Evolutionary conservation across 2,329 filamentous ascomycete species (phyloP), one percentile per base, ranked within the genome.

Genomic region (Fulvia fulva): DNA sequence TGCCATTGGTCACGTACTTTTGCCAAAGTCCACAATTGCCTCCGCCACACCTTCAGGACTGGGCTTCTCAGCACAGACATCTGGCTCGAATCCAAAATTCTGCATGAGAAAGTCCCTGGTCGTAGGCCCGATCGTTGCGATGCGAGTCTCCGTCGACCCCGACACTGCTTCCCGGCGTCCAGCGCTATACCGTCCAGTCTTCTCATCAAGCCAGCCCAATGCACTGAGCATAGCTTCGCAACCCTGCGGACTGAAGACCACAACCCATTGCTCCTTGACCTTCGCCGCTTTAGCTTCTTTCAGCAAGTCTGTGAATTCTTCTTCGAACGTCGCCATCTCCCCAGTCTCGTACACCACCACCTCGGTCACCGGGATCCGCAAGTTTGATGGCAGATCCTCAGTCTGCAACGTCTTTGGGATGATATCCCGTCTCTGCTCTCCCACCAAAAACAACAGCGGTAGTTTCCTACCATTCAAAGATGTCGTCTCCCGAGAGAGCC

Each of bases 81-180:
- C 86, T 0, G 90, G 85, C 66, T 85, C 80, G 63, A 86, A 88
- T 0, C 76, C 83, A 71, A 91, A 90, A 1, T 79, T 81, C 21
- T 79, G 77, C 16, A 78, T 71, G 46, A 99, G 76, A 74, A 90
- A 86, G 65, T 91, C 86, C 62, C 87, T 82, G 11, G 94, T 99
- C 19, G 94, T 99, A 12, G 94, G 93, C 0, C 94, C 94, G 73
- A 99, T 99, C 0, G 92, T 95, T 14, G 88, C 90, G 60, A 97
- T 79, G 62, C 83, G 85, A 0, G 86, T 87, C 16, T 92, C 97
- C 23, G 93, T 96, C 16, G 92, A 91, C 1, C 94, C 93, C 73
- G 97, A 97, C 0, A 91, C 92, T 16, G 87, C 89, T 61, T 97
- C 80, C 64, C 83, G 85, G 1, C 85, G 87, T 11, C 55, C 57